Evolutionary conservation across 2,329 filamentous ascomycete species (phyloP), one percentile per base, ranked within the genome.

Genomic region (Ophiosphaerella herpotricha): DNA sequence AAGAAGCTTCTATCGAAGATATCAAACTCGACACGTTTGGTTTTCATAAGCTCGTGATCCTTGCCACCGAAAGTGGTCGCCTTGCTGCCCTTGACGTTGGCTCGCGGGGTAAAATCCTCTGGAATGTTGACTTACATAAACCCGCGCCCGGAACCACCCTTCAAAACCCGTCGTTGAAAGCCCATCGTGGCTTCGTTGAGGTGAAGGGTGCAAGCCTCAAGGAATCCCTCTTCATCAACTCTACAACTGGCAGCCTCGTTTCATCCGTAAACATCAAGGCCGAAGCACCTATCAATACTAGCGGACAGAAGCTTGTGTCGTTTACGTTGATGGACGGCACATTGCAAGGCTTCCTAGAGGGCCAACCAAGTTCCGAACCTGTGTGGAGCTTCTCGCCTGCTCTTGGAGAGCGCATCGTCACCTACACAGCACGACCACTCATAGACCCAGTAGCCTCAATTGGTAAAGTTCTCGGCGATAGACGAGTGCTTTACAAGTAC

Each of bases 401-500:
- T 0, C 66, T 78, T 1, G 85, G 84, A 9, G 84, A 95, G 69
- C 84, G 79, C 50, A 85, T 97, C 46, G 77, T 87, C 6, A 78
- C 82, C 38, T 80, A 94, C 34, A 86, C 86, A 2, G 81, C 86
- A 14, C 83, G 87, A 40, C 86, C 90, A 8, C 68, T 82, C 2
- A 88, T 93, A 57, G 92, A 99, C 62, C 91, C 91, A 0, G 86
- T 97, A 40, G 93, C 94, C 3, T 97, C 94, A 0, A 96, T 99
- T 61, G 94, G 94, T 8, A 91, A 90, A 51, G 94, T 97, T 1
- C 83, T 99, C 18, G 92, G 91, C 23, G 89, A 99, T 66, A 85
- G 94, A 37, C 87, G 86, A n/a, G 94, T 99, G 40, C 83, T 93
- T 56, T 99, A 99, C 84, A 99, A 99, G 76, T 97, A 97, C 70